Percentiles rank a stretch among this genome's conserved stretches.
Evolutionary conservation across 2,329 filamentous ascomycete species (phyloP).

Genomic region (Chaetothyriales sp.): DNA sequence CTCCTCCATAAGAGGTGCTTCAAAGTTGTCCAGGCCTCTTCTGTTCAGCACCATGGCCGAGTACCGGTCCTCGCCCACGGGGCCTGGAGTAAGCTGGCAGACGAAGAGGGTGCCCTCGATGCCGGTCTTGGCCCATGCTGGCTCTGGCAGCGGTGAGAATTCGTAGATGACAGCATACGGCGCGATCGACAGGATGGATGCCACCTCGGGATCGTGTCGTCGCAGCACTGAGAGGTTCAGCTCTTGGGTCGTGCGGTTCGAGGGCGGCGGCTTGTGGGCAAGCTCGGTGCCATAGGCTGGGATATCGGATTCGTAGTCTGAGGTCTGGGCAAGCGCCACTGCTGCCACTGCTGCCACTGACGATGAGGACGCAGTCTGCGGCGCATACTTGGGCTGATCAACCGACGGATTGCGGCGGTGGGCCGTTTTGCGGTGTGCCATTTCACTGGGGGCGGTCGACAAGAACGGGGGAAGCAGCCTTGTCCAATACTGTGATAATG

Average conservation of each 20-base stretch:
- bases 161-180: conserved; percentile 77
- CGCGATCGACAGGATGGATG: conserved; percentile 60
- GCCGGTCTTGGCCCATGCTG: conserved; percentile 67
- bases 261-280: conserved; percentile 27
- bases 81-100: conserved; percentile 43
- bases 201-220: conserved; percentile 63
- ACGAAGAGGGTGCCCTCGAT: conserved; percentile 84
- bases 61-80: conserved; percentile 34
- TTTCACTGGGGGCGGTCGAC: conserved; percentile 1
- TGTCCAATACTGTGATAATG: no score
- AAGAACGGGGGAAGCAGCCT: neutral
- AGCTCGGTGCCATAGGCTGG: conserved; percentile 32
- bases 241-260: conserved; percentile 57
- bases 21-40: conserved; percentile 54
- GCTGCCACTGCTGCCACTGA: neutral
- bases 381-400: conserved; percentile 16
- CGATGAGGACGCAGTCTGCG: conserved; percentile 1
- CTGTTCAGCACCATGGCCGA: conserved; percentile 58
- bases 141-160: conserved; percentile 47
- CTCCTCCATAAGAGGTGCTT: conserved; percentile 43
- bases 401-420: conserved; percentile 16
- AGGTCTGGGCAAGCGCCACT: conserved; percentile 8
- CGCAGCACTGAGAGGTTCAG: conserved; percentile 75
- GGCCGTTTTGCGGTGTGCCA: conserved; percentile 12
- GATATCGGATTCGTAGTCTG: conserved; percentile 53